Percentiles rank a stretch among this genome's conserved stretches.
Evolutionary conservation across 2,329 filamentous ascomycete genomes (phyloP).

Genomic region (Aspergillus hiratsukae): DNA sequence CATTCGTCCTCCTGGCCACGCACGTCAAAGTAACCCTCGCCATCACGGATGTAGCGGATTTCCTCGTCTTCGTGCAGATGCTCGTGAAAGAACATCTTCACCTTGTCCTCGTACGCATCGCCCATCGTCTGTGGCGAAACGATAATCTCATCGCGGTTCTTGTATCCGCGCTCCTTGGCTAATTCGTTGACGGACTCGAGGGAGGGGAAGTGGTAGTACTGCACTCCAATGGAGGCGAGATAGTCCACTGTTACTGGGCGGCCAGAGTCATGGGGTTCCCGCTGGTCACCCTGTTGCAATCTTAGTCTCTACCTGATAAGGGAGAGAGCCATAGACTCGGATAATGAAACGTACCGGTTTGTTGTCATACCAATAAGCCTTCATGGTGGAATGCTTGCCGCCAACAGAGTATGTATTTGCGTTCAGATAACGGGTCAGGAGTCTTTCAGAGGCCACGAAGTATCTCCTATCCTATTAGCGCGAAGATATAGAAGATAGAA

Average conservation of each 20-base stretch:
- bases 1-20: slow-evolving; percentile 76
- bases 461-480: neutral
- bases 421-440: neutral
- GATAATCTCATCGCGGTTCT: slow-evolving; percentile 89
- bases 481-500: neutral
- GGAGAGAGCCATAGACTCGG: slow-evolving; percentile 3
- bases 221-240: slow-evolving; percentile 71
- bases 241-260: slow-evolving; percentile 60
- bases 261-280: slow-evolving; percentile 82
- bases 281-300: slow-evolving; percentile 77
- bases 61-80: slow-evolving; percentile 98
- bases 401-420: neutral
- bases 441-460: neutral
- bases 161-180: slow-evolving; percentile 73
- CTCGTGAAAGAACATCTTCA: slow-evolving; percentile 90
- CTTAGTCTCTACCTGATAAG: slow-evolving; percentile 7
- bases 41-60: slow-evolving; percentile 88
- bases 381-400: slow-evolving; percentile 48
- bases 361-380: slow-evolving; percentile 69
- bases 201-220: slow-evolving; percentile 66
- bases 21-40: slow-evolving; percentile 90
- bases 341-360: slow-evolving; percentile 45
- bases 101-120: slow-evolving; percentile 83
- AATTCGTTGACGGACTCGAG: slow-evolving; percentile 67
- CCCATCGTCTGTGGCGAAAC: slow-evolving; percentile 85